Base-by-base conservation (phyloP, 208 protist genomes). In the Angomonas desouzai region DNA sequence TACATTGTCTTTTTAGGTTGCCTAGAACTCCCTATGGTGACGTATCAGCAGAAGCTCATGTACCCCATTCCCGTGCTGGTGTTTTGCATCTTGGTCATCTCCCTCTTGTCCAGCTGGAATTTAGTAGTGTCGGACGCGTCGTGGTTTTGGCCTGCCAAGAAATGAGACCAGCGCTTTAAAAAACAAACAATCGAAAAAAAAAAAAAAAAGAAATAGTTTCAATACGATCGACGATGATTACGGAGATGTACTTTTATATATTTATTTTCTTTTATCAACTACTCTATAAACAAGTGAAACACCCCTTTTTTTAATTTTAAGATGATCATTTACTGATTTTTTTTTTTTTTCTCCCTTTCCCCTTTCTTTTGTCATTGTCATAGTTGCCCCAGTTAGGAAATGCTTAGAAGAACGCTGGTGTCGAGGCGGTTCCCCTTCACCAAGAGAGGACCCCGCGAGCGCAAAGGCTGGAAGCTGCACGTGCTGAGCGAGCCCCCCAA, bases 1-100 rank as follows among this genome's bases (percentile, higher is more conserved):
- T 97, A 98, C 78, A 88, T 87, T 62, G 78, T 91, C 0, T 98
- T 97, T 74, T 62, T 94, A 22, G 96, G 93, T 47, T 98, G 94
- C 63, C 61, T 95, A 36, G 94, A 95, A 43, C 75, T 98, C n/a
- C 92, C 95, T 1, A 87, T 88, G 45, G 68, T 98, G 1, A 68
- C 71, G 30, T 79, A 85, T 9, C 93, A 97, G 57, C 81, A 96
- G 34, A 74, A 70, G 22, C 76, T 97, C n/a, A 82, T 96, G 29
- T 97, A 97, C 64, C 95, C 95, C 1, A 74, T 92, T 25, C 79
- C 79, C 9, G 11, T 79, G 27, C 55, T 94, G n/a, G 65, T 83
- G 7, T 38, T 83, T 3, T 23, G 87, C 20, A 85, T 75, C 29
- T 1, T 92, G 29, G 16, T 66, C 7, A 57, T 66, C n/a, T 48